Conservation (phyloP, 352 stramenopile genomes). For the Paralagenidium karlingii region DNA sequence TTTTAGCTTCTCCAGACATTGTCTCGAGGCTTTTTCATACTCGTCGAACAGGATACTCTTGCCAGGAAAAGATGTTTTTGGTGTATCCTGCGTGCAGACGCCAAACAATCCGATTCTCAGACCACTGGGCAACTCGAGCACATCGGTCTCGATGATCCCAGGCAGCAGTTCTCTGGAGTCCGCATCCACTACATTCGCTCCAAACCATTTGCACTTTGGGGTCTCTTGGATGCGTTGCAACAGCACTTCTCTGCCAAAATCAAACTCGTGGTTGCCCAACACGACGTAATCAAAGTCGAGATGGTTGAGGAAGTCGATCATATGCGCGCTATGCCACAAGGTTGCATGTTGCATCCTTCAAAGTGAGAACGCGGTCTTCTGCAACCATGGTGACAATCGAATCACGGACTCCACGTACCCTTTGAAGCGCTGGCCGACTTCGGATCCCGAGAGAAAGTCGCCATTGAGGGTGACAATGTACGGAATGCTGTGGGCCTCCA, state of each 20-base stretch:
- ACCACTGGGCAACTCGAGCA: slow-evolving; percentile 25
- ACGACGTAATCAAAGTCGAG: slow-evolving; percentile 62
- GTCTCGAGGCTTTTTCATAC: slow-evolving; percentile 23
- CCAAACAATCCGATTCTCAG: slow-evolving; percentile 59
- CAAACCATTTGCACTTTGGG: slow-evolving; percentile 61
- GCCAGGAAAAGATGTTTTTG: slow-evolving; percentile 16
- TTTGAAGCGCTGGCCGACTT: slow-evolving; percentile 46
- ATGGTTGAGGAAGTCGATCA: slow-evolving; percentile 70
- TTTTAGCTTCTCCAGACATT: slow-evolving; percentile 47
- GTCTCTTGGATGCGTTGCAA: slow-evolving; percentile 37
- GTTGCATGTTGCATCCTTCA: no score
- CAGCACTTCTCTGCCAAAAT: slow-evolving; percentile 44
- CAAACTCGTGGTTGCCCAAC: slow-evolving; percentile 72
- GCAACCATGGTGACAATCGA: no score
- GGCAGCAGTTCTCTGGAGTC: slow-evolving; percentile 18
- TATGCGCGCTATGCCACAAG: slow-evolving; percentile 33
- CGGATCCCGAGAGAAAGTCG: slow-evolving; percentile 61
- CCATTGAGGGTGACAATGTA: slow-evolving; percentile 71
- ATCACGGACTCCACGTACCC: slow-evolving; percentile 16
- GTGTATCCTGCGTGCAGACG: slow-evolving; percentile 53
- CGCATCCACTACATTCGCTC: slow-evolving; percentile 46
- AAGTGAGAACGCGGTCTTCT: no score
- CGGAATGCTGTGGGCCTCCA: no score
- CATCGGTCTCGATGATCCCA: slow-evolving; percentile 30
- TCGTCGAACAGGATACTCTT: slow-evolving; percentile 39